A percentile compares a stretch with the other conserved stretches of the same genome.
Evolutionary conservation across 2,329 filamentous ascomycete genomes (phyloP).

Genomic region (Venturia nashicola): DNA sequence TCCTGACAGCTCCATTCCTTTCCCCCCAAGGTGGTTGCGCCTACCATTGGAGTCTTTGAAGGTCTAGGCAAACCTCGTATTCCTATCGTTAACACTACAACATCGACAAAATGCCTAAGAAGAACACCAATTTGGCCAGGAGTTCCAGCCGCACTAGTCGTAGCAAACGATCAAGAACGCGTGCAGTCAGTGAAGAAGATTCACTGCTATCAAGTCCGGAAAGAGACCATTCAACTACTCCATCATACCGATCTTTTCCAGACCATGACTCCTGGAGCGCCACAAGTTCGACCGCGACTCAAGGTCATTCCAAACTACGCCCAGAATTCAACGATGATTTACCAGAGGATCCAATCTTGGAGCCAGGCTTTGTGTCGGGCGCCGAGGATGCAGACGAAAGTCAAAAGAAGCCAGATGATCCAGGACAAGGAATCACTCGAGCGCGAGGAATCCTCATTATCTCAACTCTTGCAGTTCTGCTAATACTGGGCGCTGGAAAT

Average conservation of each 20-base stretch:
- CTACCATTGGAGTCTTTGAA: background rate
- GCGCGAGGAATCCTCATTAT: background rate
- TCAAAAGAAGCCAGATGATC: background rate
- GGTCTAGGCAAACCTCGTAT: background rate
- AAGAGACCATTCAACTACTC: slow-evolving; percentile 1
- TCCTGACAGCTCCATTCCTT: background rate
- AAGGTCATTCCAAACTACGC: background rate
- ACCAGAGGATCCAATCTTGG: background rate
- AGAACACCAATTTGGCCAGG: background rate
- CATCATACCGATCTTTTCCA: slow-evolving; percentile 8
- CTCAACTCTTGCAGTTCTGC: background rate
- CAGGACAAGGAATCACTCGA: slow-evolving; percentile 1
- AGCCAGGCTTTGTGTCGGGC: background rate
- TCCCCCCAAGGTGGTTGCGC: background rate
- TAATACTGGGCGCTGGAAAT: slow-evolving; percentile 40
- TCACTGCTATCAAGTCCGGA: background rate
- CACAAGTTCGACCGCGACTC: slow-evolving; percentile 4
- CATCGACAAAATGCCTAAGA: background rate
- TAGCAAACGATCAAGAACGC: background rate
- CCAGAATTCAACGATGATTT: background rate
- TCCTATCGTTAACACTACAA: background rate
- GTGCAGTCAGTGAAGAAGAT: slow-evolving; percentile 2
- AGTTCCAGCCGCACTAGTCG: background rate
- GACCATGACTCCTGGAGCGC: slow-evolving; percentile 7
- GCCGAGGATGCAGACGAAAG: background rate